Evolutionary conservation across 345 rosid species (phyloP).

Genomic region (Adansonia digitata): DNA sequence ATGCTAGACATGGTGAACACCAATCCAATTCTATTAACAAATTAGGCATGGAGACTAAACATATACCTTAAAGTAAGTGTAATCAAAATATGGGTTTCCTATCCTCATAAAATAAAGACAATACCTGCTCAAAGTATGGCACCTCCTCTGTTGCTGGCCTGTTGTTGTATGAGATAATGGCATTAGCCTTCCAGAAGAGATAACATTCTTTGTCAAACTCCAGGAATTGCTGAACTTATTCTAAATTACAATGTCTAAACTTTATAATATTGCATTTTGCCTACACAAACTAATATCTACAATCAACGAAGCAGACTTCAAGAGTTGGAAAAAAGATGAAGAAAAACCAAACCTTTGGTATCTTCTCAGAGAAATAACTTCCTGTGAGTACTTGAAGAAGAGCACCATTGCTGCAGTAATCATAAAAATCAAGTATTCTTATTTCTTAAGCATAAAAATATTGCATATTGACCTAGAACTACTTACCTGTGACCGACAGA

Average conservation of each 20-base stretch:
- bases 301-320: not conserved
- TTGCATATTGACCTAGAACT: not conserved
- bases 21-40: not conserved
- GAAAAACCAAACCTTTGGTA: constrained; percentile 98
- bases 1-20: not conserved
- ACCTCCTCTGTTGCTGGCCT: constrained; percentile 95
- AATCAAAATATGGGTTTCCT: not conserved
- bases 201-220: constrained; percentile 45
- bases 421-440: constrained; percentile 8
- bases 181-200: constrained; percentile 82
- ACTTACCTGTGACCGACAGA: constrained; percentile 86
- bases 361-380: constrained; percentile 78
- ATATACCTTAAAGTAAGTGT: no score
- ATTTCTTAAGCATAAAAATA: no score
- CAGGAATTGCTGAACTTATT: constrained; percentile 15
- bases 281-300: constrained; percentile 12
- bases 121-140: constrained; percentile 94
- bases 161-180: constrained; percentile 87
- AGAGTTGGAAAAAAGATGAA: not conserved
- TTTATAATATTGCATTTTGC: constrained; percentile 18
- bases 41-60: not conserved
- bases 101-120: constrained; percentile 14
- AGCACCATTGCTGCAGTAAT: constrained; percentile 75
- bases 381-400: constrained; percentile 82
- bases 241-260: constrained; percentile 21